Conservation (phyloP, 306 rosid species). For the Malus domestica region DNA sequence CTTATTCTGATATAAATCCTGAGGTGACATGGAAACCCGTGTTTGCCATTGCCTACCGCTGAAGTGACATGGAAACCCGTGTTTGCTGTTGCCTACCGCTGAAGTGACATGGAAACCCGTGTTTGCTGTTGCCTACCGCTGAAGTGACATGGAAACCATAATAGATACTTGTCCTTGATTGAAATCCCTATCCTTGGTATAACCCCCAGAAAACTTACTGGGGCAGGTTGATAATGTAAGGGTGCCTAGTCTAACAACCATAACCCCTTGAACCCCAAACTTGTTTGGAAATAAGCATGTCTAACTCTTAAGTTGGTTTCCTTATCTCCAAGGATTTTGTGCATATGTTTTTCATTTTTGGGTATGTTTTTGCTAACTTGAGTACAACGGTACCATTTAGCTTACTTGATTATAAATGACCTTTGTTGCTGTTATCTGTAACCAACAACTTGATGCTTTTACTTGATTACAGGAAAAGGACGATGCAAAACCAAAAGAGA, state of each 20-base stretch:
- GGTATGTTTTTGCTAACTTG: background rate
- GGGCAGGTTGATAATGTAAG: background rate
- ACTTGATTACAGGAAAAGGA: slow-evolving; percentile 59
- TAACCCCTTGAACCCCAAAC: background rate
- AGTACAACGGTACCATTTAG: background rate
- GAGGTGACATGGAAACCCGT: too few species aligned
- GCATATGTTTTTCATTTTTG: background rate
- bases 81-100: background rate
- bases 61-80: background rate
- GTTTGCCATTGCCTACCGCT: background rate
- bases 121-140: background rate
- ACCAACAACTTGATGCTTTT: background rate
- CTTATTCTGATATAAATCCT: background rate
- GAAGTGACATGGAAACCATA: background rate
- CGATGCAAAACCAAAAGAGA: slow-evolving; percentile 54
- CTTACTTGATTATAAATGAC: background rate
- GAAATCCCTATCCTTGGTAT: background rate
- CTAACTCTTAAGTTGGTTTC: background rate
- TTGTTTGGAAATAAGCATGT: background rate
- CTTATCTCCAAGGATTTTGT: background rate
- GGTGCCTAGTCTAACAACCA: background rate
- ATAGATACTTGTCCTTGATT: background rate
- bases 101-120: background rate
- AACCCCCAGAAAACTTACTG: background rate
- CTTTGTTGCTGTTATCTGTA: background rate